Evolutionary conservation across 495 filamentous ascomycete genomes (phyloP).

Genomic region (Neurospora sp.): DNA sequence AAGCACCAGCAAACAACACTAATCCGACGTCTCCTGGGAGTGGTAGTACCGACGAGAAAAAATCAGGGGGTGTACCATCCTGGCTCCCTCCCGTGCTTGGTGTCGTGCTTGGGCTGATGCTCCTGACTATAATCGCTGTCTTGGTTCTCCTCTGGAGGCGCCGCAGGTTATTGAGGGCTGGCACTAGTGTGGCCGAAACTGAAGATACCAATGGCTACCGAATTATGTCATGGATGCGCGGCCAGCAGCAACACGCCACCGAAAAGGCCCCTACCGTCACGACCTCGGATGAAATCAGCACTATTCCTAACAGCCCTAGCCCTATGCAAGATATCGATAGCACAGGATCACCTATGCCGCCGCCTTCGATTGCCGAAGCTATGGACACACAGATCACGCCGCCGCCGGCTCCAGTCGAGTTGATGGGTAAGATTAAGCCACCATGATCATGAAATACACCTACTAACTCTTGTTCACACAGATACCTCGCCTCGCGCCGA

Average conservation of each 20-base stretch:
- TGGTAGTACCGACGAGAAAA: not conserved
- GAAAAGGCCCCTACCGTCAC: slow-evolving; percentile 39
- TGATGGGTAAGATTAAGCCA: slow-evolving; percentile 27
- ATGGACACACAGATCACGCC: slow-evolving; percentile 22
- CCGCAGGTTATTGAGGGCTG: slow-evolving; percentile 27
- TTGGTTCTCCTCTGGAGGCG: slow-evolving; percentile 46
- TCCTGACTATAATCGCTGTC: slow-evolving; percentile 43
- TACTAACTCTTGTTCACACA: slow-evolving; percentile 9
- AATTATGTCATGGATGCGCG: slow-evolving; percentile 37
- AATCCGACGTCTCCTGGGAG: not conserved
- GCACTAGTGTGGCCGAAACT: slow-evolving; percentile 31
- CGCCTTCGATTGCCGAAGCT: slow-evolving; percentile 24
- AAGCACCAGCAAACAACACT: slow-evolving; percentile 19
- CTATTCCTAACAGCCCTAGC: slow-evolving; percentile 10
- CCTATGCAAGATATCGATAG: slow-evolving; percentile 17
- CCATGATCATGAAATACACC: too few species aligned
- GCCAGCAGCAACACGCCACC: slow-evolving; percentile 14
- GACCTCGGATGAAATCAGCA: slow-evolving; percentile 31
- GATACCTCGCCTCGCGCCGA: slow-evolving; percentile 25
- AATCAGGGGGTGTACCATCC: slow-evolving; percentile 37
- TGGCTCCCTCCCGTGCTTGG: slow-evolving; percentile 59
- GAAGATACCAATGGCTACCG: slow-evolving; percentile 32
- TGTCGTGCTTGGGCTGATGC: slow-evolving; percentile 52
- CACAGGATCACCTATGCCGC: slow-evolving; percentile 7
- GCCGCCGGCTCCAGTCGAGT: slow-evolving; percentile 23